Percentiles rank a stretch among this genome's conserved stretches.
Conservation (phyloP, 2,329 filamentous ascomycete genomes). For the Paraconiothyrium sp. region DNA sequence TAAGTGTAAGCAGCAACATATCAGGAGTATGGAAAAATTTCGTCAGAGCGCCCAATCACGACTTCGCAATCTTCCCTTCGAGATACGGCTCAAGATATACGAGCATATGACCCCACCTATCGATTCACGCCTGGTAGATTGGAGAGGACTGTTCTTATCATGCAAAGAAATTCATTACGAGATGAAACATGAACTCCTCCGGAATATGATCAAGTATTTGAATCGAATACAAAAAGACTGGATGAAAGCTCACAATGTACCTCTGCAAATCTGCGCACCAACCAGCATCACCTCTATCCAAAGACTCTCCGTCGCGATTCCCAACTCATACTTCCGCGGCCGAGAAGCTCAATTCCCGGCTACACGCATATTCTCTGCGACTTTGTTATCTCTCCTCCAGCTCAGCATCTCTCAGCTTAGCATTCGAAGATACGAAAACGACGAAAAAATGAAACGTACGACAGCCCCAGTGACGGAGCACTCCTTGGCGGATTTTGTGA, state of each 20-base stretch:
- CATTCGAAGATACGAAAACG: conserved; percentile 6
- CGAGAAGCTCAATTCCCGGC: conserved; percentile 8
- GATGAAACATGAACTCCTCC: conserved; percentile 12
- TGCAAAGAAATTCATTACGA: conserved; percentile 8
- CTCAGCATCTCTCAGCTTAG: background rate
- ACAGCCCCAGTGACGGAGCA: background rate
- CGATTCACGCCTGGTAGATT: conserved; percentile 5
- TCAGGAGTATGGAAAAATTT: background rate
- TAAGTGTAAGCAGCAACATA: background rate
- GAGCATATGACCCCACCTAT: conserved; percentile 1
- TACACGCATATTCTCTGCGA: background rate
- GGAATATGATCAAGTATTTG: conserved; percentile 5
- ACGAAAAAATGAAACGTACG: background rate
- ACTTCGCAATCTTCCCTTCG: background rate
- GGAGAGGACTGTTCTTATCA: conserved; percentile 5
- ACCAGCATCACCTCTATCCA: background rate
- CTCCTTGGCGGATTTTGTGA: conserved; percentile 1
- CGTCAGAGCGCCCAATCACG: no score
- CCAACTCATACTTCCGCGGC: conserved; percentile 10
- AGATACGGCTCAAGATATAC: conserved; percentile 8
- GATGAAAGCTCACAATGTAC: background rate
- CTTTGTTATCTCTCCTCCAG: background rate
- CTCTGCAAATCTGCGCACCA: background rate
- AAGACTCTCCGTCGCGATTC: conserved; percentile 2
- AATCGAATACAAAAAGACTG: background rate